Percentiles rank a stretch among this genome's conserved stretches.
These are phyloP conservation scores for Stemphylium lycopersici DNA, from an alignment of 2,329 filamentous ascomycete species.

Conservation along the genomic window DNA sequence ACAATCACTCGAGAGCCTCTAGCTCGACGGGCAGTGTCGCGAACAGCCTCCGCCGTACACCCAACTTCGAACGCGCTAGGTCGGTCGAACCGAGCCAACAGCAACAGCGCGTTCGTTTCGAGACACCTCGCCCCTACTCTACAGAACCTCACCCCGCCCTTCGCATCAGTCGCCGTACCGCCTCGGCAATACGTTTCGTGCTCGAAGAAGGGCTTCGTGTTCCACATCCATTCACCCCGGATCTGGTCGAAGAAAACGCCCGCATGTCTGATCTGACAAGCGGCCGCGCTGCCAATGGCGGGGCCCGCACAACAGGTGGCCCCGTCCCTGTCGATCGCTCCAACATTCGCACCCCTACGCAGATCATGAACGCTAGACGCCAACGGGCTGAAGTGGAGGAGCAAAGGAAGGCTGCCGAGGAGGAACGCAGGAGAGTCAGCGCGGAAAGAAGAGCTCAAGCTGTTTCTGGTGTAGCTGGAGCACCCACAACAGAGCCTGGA, in stretches of 20 bases:
- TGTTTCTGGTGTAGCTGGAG: constrained; percentile 59
- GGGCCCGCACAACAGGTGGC: constrained; percentile 58
- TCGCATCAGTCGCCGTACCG: constrained; percentile 81
- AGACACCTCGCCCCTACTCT: constrained; percentile 38
- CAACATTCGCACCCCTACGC: constrained; percentile 80
- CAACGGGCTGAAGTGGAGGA: constrained; percentile 67
- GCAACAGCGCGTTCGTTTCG: constrained; percentile 44
- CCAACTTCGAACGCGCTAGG: constrained; percentile 54
- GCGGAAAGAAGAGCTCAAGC: constrained; percentile 66
- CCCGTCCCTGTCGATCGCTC: constrained; percentile 60
- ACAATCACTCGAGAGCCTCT: constrained; percentile 55
- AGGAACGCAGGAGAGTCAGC: constrained; percentile 56
- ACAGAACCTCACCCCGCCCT: constrained; percentile 60
- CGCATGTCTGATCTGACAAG: constrained; percentile 86
- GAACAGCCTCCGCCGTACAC: constrained; percentile 61
- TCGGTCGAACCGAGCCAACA: constrained; percentile 53
- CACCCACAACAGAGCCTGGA: constrained; percentile 36
- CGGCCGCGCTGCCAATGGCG: constrained; percentile 64
- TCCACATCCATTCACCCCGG: constrained; percentile 81
- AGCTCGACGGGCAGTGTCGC: constrained; percentile 59
- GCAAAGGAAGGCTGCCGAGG: constrained; percentile 61
- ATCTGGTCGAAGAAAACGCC: constrained; percentile 85
- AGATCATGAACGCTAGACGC: constrained; percentile 87
- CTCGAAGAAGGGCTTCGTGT: constrained; percentile 88
- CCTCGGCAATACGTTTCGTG: constrained; percentile 88